phyloP scores from a whole-genome alignment of 208 protist species.

The Leishmania guyanensis region DNA sequence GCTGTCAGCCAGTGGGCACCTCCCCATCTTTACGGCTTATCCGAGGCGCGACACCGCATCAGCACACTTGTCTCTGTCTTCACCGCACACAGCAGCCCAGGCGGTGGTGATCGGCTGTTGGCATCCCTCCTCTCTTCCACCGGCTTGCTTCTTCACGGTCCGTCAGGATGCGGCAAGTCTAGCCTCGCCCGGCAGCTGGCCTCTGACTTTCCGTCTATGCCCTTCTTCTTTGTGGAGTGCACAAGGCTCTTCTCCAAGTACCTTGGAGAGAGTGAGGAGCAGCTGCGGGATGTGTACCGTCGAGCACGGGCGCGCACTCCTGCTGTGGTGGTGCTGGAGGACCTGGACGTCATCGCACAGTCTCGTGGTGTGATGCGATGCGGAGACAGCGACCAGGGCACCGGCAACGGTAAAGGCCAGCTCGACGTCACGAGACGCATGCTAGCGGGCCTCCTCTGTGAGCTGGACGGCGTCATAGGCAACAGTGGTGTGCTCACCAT shows the following conservation, averaged over 20 bases:
- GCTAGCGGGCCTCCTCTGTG: constrained; percentile 96
- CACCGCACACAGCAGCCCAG: constrained; percentile 2
- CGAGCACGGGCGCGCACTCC: constrained; percentile 60
- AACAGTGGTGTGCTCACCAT: constrained; percentile 93
- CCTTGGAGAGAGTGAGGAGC: constrained; percentile 89
- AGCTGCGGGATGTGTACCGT: constrained; percentile 77
- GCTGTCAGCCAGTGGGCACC: background rate
- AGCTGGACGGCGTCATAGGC: constrained; percentile 96
- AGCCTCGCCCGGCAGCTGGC: constrained; percentile 48
- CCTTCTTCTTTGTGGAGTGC: constrained; percentile 75
- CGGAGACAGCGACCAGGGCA: constrained; percentile 7
- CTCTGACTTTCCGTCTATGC: constrained; percentile 36
- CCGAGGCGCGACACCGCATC: constrained; percentile 38
- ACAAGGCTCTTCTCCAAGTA: constrained; percentile 88
- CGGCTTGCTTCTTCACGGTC: constrained; percentile 83
- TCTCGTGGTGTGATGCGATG: constrained; percentile 52
- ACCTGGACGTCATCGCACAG: constrained; percentile 80
- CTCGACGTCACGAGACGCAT: constrained; percentile 84
- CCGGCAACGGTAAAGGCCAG: constrained; percentile 18
- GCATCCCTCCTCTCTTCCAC: constrained; percentile 52
- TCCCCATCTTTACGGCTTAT: constrained; percentile 57
- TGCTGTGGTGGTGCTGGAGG: constrained; percentile 84
- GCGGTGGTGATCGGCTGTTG: constrained; percentile 31
- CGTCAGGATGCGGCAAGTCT: constrained; percentile 84
- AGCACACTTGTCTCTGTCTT: constrained; percentile 49